phyloP scores from a whole-genome alignment of 768 basidiomycete species.

The Russula compacta region DNA sequence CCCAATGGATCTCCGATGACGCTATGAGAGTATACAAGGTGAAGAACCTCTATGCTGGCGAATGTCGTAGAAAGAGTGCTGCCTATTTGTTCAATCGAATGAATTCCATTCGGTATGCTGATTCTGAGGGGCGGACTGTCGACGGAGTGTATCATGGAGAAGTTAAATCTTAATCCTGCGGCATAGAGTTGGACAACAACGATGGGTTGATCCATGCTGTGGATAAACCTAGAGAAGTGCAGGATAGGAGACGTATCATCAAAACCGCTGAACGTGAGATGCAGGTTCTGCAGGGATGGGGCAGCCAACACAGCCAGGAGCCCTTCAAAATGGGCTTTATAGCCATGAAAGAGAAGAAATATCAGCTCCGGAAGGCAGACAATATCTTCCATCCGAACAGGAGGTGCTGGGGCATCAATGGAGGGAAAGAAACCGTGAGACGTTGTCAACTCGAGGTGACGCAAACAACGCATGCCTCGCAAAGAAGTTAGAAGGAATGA shows the following conservation, averaged over 20 bases:
- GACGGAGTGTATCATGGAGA: too few relatives aligned
- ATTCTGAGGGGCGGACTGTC: too few relatives aligned
- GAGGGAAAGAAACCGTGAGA: rapidly evolving
- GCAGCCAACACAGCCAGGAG: neutral
- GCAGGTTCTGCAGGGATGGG: neutral
- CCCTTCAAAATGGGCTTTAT: neutral
- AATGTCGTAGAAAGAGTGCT: too few relatives aligned
- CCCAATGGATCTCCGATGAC: too few relatives aligned
- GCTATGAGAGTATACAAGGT: too few relatives aligned
- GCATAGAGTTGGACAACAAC: too few relatives aligned
- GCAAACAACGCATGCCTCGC: neutral
- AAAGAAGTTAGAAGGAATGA: neutral
- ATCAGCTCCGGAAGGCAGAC: neutral
- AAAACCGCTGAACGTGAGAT: neutral
- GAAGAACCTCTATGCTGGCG: too few relatives aligned
- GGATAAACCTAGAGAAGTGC: neutral
- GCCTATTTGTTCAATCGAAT: too few relatives aligned
- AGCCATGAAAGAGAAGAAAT: neutral
- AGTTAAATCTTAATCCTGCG: too few relatives aligned
- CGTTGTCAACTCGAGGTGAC: neutral
- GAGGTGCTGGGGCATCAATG: neutral
- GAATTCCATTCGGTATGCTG: too few relatives aligned
- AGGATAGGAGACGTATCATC: neutral
- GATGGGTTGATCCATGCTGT: too few relatives aligned
- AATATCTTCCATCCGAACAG: neutral